phyloP scores from a whole-genome alignment of 257 asterid genomes.

The Solanum chaucha region DNA sequence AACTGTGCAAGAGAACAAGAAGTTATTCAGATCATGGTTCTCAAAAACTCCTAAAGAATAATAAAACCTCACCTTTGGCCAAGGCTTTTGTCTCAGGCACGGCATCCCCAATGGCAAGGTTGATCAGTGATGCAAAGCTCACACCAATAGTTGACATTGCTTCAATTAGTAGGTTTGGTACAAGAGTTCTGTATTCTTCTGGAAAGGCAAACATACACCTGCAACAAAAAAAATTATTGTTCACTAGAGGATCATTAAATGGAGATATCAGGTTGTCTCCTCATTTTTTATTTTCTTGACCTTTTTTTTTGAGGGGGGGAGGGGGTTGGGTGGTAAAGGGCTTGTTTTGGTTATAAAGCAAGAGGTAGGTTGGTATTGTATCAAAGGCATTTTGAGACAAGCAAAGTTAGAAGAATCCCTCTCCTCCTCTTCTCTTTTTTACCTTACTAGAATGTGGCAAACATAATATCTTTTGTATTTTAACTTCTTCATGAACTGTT shows the following conservation, averaged over 20 bases:
- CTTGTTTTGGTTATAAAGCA: background rate
- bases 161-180: constrained; percentile 75
- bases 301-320: background rate
- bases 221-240: constrained; percentile 6
- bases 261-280: background rate
- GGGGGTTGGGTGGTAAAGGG: background rate
- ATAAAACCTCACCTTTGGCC: constrained; percentile 56
- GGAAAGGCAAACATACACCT: constrained; percentile 96
- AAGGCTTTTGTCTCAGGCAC: constrained; percentile 90
- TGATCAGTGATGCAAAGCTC: constrained; percentile 73
- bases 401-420: background rate
- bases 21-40: background rate
- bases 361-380: background rate
- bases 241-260: background rate
- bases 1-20: background rate
- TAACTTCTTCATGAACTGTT: background rate
- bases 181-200: constrained; percentile 76
- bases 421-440: background rate
- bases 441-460: background rate
- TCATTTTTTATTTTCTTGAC: background rate
- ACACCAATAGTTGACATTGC: constrained; percentile 58
- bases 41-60: background rate
- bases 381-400: background rate
- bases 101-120: constrained; percentile 83
- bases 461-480: background rate